A percentile compares a stretch with the other conserved stretches of the same genome.
These are phyloP conservation scores for Inonotus hispidus DNA, from an alignment of 1,284 basidiomycete species.

Conservation along the genomic window DNA sequence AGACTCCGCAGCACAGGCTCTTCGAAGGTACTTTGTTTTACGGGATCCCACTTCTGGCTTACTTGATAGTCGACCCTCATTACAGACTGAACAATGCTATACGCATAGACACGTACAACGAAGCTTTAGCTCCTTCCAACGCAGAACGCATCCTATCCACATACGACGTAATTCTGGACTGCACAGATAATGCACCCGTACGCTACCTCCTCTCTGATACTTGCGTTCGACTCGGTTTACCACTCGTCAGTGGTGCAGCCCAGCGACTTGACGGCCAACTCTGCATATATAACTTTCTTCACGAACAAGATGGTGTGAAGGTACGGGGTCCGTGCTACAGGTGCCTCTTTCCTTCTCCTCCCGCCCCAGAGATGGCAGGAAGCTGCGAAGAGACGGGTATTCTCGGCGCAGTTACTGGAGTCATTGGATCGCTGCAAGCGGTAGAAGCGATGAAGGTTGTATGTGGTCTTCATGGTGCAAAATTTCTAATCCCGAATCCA, in stretches of 20 bases:
- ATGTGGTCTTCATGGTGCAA: constrained; percentile 64
- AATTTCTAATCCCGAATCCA: not conserved
- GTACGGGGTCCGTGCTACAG: constrained; percentile 85
- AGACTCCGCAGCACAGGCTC: constrained; percentile 68
- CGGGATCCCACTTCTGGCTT: constrained; percentile 1
- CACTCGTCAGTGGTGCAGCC: constrained; percentile 91
- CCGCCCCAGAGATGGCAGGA: constrained; percentile 56
- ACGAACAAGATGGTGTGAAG: not conserved
- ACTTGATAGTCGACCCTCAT: not conserved
- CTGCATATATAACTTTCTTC: constrained; percentile 66
- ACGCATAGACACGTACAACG: constrained; percentile 45
- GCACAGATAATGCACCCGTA: constrained; percentile 90
- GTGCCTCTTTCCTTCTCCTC: constrained; percentile 84
- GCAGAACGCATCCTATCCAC: constrained; percentile 52
- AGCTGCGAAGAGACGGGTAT: constrained; percentile 92
- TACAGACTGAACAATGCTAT: constrained; percentile 69
- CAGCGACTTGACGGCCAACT: constrained; percentile 91
- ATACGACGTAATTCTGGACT: constrained; percentile 86
- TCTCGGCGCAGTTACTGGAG: constrained; percentile 84
- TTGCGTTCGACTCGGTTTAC: constrained; percentile 67
- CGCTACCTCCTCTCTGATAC: constrained; percentile 94
- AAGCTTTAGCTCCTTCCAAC: constrained; percentile 55
- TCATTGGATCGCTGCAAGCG: constrained; percentile 91
- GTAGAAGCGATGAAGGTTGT: constrained; percentile 85
- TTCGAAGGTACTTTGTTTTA: constrained; percentile 45